Conservation (phyloP, 139 green algal genomes). For the Picochlorum sp. region DNA sequence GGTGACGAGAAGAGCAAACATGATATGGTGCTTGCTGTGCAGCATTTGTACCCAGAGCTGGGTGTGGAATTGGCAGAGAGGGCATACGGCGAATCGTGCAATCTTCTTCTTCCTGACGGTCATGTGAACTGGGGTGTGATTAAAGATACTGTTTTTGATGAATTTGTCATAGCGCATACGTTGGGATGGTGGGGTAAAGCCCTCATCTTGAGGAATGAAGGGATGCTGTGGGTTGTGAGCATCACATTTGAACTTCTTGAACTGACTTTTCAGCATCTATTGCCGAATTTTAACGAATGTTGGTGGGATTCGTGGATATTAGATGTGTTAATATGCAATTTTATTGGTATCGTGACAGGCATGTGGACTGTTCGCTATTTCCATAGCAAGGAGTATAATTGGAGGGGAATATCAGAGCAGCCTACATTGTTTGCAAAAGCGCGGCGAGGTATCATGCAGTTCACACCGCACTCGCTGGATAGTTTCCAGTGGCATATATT, state of each 20-base stretch:
- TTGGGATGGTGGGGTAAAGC: slow-evolving; percentile 77
- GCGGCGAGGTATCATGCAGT: slow-evolving; percentile 52
- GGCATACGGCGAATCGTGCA: slow-evolving; percentile 69
- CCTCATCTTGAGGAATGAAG: slow-evolving; percentile 65
- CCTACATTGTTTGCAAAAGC: slow-evolving; percentile 45
- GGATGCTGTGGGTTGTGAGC: slow-evolving; percentile 53
- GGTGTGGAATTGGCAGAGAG: slow-evolving; percentile 62
- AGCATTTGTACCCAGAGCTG: slow-evolving; percentile 73
- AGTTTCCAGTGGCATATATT: slow-evolving; percentile 50
- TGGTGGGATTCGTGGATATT: slow-evolving; percentile 93
- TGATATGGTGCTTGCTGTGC: slow-evolving; percentile 9
- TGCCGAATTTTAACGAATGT: slow-evolving; percentile 97
- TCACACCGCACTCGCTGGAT: slow-evolving; percentile 69
- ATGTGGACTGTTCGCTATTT: slow-evolving; percentile 60
- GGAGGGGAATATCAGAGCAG: slow-evolving; percentile 55
- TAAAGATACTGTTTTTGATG: slow-evolving; percentile 71
- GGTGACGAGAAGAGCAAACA: neutral
- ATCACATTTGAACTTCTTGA: slow-evolving; percentile 57
- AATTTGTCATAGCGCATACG: slow-evolving; percentile 87
- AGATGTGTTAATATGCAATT: slow-evolving; percentile 82
- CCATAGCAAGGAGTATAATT: slow-evolving; percentile 52
- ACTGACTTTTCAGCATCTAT: slow-evolving; percentile 68
- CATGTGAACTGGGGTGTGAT: slow-evolving; percentile 52
- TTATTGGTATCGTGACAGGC: slow-evolving; percentile 51
- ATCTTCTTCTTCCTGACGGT: slow-evolving; percentile 52